Evolutionary conservation across 1,284 basidiomycete genomes (phyloP), one percentile per base, ranked within the genome.

Genomic region (Farysia itapuensis): DNA sequence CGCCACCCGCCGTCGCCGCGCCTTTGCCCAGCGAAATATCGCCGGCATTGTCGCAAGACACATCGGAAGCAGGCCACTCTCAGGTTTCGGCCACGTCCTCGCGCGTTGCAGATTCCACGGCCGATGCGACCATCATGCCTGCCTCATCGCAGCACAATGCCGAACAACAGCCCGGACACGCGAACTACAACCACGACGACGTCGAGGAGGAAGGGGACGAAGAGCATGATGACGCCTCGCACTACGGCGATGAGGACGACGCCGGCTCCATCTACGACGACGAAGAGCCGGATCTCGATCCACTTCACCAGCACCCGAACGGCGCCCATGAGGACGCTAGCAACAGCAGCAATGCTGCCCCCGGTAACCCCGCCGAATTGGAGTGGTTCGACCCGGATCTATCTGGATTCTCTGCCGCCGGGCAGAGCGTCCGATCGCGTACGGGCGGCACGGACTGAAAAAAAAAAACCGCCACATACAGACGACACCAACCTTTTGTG

Each of bases 331-430:
- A 29, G 5, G 37, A 23, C 5, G 8, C 16, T 6, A 26, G 18
- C 4, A 18, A 45, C 25, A 31, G 26, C 14, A 11, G 18, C n/a
- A 31, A 32, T 11, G 18, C 31, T 11, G 31, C 31, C n/a, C 26
- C 26, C n/a, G 11, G 26, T n/a, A 28, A 9, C 11, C 26, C 9
- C 11, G 11, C 26, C 11, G 56, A 53, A 8, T 32, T 56, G 36
- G 61, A 67, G 20, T 67, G 65, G 65, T 64, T 64, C 23, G 65
- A 67, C 34, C 65, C 65, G 5, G 65, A 67, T 39, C 35, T 53
- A 21, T 50, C 44, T 2, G 65, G 60, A 3, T 67, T 67, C 35
- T 43, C 38, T 5, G 45, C 44, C 2, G 59, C 48, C 6, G 58
- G 37, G 1, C 39, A 49, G 50, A 50, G 46, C 20, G 32, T 36